Base-by-base conservation (phyloP, 148 eudicot genomes). In the Suaeda aralocaspica region DNA sequence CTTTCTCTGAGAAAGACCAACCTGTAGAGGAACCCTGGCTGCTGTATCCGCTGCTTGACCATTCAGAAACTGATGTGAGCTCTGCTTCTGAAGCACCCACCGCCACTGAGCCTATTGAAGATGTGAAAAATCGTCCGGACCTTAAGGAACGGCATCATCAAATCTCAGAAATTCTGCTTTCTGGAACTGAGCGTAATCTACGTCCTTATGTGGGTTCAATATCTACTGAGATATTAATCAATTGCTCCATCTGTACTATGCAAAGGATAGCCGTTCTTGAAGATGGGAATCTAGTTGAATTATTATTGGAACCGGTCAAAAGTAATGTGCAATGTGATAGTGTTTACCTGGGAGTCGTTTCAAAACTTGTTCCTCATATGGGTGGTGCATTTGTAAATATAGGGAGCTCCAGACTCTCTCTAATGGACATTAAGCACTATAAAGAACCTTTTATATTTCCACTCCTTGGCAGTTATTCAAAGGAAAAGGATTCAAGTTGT, bases 331-430 rank as follows among this genome's bases (percentile, higher is more conserved):
- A 81, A 70, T 88, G 96, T 78, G 96, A 87, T 83, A 93, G 88
- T 81, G 88, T 93, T 78, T 93, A 93, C 74, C 83, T 93, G 56
- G 98, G 96, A 71, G 87, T 79, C 33, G 82, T 93, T 50, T 80
- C 87, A 44, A 84, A 85, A 72, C 86, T 89, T 71, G 96, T 81
- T 77, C 98, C 98, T 76, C 92, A 89, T 73, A 89, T 92, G 95
- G 95, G 96, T 57, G 96, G 95, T 75, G 98, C 98, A 79, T 91
- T 93, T 86, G 95, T 93, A 68, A 84, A 91, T 77, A 91, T 93
- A 70, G 96, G 95, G 51, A 79, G 79, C 69, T 62, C 88, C 55
- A 87, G 87, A 79, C 86, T 87, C 60, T 89, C 88, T 69, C 84
- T 93, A 64, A 87, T 93, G 96, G 87, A 83, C 79, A 87, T 91